Evolutionary conservation across 805 yeast species (phyloP), one percentile per base, ranked within the genome.

Genomic region (Candida germanica): DNA sequence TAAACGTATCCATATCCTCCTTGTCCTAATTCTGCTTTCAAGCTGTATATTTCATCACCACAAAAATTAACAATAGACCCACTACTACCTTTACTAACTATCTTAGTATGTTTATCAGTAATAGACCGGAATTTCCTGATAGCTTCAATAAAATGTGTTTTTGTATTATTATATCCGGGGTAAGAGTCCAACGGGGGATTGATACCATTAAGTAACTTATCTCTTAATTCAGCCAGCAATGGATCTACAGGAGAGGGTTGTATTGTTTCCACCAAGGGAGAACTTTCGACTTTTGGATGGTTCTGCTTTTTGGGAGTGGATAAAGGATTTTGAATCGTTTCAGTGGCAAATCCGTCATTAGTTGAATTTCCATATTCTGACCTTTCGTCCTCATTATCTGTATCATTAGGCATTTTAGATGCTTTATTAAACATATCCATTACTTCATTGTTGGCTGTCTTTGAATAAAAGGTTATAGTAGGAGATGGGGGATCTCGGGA

Each of bases 1-100:
- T 78, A 87, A 0, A 87, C 95, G 2, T 77, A 69, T 0, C 89
- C 94, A 60, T 68, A 81, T 0, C 89, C 93, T n/a, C 95, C 94
- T 49, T 73, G 74, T 0, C 96, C 96, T 9, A 88, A 59, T 48
- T 77, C 75, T 31, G 65, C 61, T 18, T 71, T 66, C 36, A 81
- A 55, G 40, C 77, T 74, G 44, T 56, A 73, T 4, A 71, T 58
- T 26, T 66, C 71, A 18, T 62, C 66, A 5, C 66, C 71, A 25
- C 65, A 61, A 20, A 54, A 65, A 37, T 73, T 72, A 10, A 77
- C 44, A 42, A 76, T 64, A 0, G 78, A 62, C 23, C 60, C 45
- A 40, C 48, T 63, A 18, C 51, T 59, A 38, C 59, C 71, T 49
- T 51, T 54, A 44, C 48, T 50, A 46, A 48, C 63, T 6, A 52